These are phyloP conservation scores for Carpinus viminea DNA, from an alignment of 306 rosid genomes.

Conservation along the genomic window DNA sequence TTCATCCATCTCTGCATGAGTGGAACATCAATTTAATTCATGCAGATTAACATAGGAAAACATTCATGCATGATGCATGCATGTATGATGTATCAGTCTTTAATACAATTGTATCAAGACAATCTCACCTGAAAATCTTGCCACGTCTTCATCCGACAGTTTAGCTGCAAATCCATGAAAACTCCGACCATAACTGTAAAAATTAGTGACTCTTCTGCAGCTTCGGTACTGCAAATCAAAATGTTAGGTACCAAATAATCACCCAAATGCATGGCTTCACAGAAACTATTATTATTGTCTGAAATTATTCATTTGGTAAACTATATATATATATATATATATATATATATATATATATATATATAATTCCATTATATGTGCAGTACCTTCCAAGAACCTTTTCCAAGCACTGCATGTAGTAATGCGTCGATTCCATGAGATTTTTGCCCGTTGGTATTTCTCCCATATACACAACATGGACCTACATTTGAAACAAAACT, in stretches of 20 bases:
- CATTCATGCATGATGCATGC: too few species aligned
- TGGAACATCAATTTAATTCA: not conserved
- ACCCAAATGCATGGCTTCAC: too few species aligned
- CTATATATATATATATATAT: too few species aligned
- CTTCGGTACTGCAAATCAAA: constrained; percentile 4
- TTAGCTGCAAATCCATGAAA: constrained; percentile 31
- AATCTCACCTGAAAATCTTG: not conserved
- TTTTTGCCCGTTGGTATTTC: not conserved
- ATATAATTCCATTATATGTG: not conserved
- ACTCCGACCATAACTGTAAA: constrained; percentile 20
- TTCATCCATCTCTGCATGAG: constrained; percentile 24
- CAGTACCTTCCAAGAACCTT: constrained; percentile 8
- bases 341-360: not conserved
- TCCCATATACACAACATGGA: constrained; percentile 32
- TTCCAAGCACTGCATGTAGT: constrained; percentile 11
- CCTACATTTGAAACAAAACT: constrained; percentile 9
- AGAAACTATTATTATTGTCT: too few species aligned
- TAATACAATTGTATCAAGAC: too few species aligned
- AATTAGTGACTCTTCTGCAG: constrained; percentile 17
- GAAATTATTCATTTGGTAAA: too few species aligned
- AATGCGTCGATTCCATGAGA: constrained; percentile 5
- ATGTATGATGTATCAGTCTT: too few species aligned
- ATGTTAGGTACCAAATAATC: not conserved
- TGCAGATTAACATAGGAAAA: not conserved
- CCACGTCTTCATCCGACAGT: constrained; percentile 17